Conservation (phyloP, 345 rosid genomes). For the Kernera saxatilis region DNA sequence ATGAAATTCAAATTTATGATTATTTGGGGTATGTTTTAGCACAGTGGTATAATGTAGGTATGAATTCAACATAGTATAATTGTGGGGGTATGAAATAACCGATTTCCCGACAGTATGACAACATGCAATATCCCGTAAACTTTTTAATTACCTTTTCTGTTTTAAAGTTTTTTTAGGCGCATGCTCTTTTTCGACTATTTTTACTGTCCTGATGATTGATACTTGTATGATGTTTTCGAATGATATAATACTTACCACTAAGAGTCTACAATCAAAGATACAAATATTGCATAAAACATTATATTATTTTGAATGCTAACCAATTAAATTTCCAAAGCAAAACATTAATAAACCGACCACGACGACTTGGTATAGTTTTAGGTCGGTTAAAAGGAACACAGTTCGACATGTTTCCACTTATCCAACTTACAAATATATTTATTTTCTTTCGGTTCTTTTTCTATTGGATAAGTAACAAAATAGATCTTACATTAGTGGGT, state of each 20-base stretch:
- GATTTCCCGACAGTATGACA: too few species aligned
- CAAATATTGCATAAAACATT: background rate
- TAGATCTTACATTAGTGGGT: background rate
- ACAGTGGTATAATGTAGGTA: too few species aligned
- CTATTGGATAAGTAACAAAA: constrained; percentile 9
- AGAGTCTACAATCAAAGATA: background rate
- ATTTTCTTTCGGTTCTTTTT: background rate
- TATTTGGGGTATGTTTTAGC: too few species aligned
- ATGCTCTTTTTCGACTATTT: background rate
- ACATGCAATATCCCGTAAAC: background rate
- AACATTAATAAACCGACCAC: constrained; percentile 24
- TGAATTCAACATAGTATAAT: too few species aligned
- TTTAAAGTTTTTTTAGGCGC: background rate
- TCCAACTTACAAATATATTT: constrained; percentile 3
- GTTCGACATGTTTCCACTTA: constrained; percentile 30
- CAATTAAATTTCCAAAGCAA: background rate
- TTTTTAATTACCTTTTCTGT: background rate
- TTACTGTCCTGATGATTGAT: background rate
- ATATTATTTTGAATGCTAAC: background rate
- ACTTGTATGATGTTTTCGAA: background rate
- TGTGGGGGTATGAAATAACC: too few species aligned
- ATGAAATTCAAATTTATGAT: too few species aligned
- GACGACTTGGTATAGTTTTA: constrained; percentile 4
- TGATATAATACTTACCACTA: background rate
- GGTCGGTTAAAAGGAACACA: constrained; percentile 34